These are phyloP conservation scores for Aurantiochytrium sp. DNA, from an alignment of 108 stramenopile genomes.

Conservation along the genomic window DNA sequence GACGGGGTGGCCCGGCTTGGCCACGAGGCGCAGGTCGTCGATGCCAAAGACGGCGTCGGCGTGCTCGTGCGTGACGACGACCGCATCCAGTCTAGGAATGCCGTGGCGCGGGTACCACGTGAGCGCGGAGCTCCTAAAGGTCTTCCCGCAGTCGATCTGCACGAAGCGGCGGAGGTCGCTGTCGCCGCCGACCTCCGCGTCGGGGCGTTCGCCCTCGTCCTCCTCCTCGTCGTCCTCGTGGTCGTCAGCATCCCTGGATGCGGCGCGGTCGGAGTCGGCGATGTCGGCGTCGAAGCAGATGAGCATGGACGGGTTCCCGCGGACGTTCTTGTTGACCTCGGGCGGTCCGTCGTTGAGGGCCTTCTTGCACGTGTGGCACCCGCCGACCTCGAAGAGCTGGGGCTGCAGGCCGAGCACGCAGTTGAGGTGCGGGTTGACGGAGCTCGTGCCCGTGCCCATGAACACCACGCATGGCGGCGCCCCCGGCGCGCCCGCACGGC, in stretches of 20 bases:
- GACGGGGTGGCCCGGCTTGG: not conserved
- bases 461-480: not conserved
- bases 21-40: slow-evolving; percentile 2
- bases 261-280: too few relatives aligned
- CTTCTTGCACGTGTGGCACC: not conserved
- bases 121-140: not conserved
- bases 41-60: not conserved
- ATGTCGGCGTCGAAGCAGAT: not conserved
- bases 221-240: too few relatives aligned
- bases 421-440: not conserved
- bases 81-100: not conserved
- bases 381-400: not conserved
- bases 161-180: not conserved
- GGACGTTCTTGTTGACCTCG: not conserved
- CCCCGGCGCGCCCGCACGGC: not conserved
- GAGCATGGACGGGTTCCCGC: slow-evolving; percentile 20
- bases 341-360: not conserved
- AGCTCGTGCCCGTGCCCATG: not conserved
- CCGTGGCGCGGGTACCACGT: not conserved
- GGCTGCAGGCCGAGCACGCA: not conserved
- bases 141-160: not conserved
- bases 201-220: not conserved
- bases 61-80: slow-evolving; percentile 1
- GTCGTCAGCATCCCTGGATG: too few relatives aligned
- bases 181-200: not conserved